Percentiles rank a stretch among this genome's conserved stretches.
Evolutionary conservation across 1,284 basidiomycete species (phyloP).

Genomic region (Puccinia novopanici): DNA sequence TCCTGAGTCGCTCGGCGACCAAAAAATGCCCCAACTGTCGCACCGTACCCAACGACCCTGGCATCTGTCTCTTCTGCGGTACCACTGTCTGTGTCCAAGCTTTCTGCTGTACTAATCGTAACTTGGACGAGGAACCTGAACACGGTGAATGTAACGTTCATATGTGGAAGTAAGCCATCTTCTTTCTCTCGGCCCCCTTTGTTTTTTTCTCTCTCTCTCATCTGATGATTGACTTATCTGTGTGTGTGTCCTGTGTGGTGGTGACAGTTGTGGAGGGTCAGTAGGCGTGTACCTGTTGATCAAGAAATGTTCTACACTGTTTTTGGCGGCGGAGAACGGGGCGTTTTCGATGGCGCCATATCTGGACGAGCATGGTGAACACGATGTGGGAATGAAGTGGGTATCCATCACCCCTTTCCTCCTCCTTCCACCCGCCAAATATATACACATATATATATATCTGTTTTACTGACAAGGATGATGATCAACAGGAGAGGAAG

Average conservation of each 20-base stretch:
- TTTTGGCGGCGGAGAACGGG: conserved; percentile 84
- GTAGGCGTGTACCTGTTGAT: conserved; percentile 88
- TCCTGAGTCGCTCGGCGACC: conserved; percentile 73
- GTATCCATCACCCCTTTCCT: conserved; percentile 53
- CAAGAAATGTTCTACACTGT: conserved; percentile 88
- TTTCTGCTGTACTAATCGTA: conserved; percentile 81
- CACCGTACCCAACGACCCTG: conserved; percentile 79
- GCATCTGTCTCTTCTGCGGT: conserved; percentile 89
- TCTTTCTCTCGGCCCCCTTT: not conserved
- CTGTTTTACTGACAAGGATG: not conserved
- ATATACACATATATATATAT: not conserved
- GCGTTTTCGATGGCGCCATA: conserved; percentile 87
- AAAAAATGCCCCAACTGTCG: conserved; percentile 74
- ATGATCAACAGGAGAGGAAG: conserved; percentile 69
- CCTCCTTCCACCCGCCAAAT: not conserved
- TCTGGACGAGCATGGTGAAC: conserved; percentile 90
- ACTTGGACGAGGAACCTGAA: conserved; percentile 64
- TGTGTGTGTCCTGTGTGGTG: conserved; percentile 50
- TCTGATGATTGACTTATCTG: not conserved
- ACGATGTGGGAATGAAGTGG: conserved; percentile 87
- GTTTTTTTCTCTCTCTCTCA: not conserved
- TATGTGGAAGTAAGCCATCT: conserved; percentile 75
- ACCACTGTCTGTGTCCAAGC: conserved; percentile 85
- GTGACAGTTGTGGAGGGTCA: conserved; percentile 77
- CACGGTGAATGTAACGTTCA: conserved; percentile 92